A percentile compares a stretch with the other conserved stretches of the same genome.
Conservation (phyloP, 169 alveolate species). For the Blepharisma undulans region DNA sequence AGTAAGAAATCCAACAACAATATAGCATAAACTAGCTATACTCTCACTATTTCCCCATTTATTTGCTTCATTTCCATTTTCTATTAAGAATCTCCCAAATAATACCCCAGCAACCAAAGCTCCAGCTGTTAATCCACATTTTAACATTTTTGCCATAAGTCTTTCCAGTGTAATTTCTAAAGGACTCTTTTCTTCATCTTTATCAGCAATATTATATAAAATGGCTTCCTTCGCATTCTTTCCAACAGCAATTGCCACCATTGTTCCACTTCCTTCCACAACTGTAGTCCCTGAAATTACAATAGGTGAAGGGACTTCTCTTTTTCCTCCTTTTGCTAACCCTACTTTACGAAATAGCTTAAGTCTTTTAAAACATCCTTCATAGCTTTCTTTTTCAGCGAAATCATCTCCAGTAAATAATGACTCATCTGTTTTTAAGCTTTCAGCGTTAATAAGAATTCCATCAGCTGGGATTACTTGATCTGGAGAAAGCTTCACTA, state of each 20-base stretch:
- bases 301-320: conserved; percentile 77
- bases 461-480: conserved; percentile 84
- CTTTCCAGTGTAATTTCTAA: conserved; percentile 63
- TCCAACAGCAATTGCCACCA: conserved; percentile 86
- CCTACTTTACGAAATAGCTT: not conserved
- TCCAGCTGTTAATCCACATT: conserved; percentile 60
- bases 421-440: conserved; percentile 85
- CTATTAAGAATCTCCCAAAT: conserved; percentile 26
- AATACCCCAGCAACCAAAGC: conserved; percentile 55
- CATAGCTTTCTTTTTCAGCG: conserved; percentile 60
- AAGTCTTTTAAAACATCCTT: not conserved
- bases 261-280: conserved; percentile 86
- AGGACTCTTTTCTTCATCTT: conserved; percentile 70
- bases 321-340: not conserved
- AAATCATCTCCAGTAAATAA: conserved; percentile 92
- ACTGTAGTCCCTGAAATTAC: conserved; percentile 85
- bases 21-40: conserved; percentile 45
- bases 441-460: conserved; percentile 78
- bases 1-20: conserved; percentile 75
- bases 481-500: conserved; percentile 82
- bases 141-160: conserved; percentile 61
- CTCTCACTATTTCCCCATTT: conserved; percentile 42
- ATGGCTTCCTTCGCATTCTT: conserved; percentile 77
- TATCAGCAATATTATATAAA: conserved; percentile 57
- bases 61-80: conserved; percentile 7